These are phyloP conservation scores for Aspergillus hancockii DNA, from an alignment of 495 filamentous ascomycete genomes.

Conservation along the genomic window DNA sequence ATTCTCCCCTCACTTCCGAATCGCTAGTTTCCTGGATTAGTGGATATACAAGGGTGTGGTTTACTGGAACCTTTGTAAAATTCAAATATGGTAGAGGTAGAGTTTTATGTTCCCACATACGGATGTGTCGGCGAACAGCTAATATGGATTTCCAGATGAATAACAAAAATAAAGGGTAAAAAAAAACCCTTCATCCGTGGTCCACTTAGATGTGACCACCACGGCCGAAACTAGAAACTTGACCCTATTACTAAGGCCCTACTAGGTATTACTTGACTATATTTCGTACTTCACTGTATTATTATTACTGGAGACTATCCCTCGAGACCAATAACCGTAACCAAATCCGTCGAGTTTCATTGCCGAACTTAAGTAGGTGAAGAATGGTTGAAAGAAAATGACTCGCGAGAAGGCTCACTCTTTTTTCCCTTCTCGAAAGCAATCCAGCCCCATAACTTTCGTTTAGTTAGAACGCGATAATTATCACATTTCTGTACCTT, in stretches of 20 bases:
- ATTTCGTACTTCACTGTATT: not conserved
- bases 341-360: not conserved
- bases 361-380: not conserved
- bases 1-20: slow-evolving; percentile 9
- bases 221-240: slow-evolving; percentile 4
- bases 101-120: slow-evolving; percentile 6
- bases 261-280: not conserved
- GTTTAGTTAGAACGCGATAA: not conserved
- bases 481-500: not conserved
- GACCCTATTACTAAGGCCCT: not conserved
- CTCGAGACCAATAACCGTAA: not conserved
- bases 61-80: not conserved
- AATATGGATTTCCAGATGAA: not conserved
- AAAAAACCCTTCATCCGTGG: slow-evolving; percentile 2
- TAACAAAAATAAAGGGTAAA: slow-evolving; percentile 9
- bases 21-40: not conserved
- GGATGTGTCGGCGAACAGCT: slow-evolving; percentile 12
- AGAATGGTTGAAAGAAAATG: not conserved
- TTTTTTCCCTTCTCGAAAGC: not conserved
- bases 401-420: not conserved
- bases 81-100: not conserved
- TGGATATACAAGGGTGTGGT: not conserved
- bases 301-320: not conserved
- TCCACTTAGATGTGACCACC: slow-evolving; percentile 5
- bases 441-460: not conserved